Base-by-base conservation (phyloP, 2,329 filamentous ascomycete genomes). In the Colletotrichum gloeosporioides region DNA sequence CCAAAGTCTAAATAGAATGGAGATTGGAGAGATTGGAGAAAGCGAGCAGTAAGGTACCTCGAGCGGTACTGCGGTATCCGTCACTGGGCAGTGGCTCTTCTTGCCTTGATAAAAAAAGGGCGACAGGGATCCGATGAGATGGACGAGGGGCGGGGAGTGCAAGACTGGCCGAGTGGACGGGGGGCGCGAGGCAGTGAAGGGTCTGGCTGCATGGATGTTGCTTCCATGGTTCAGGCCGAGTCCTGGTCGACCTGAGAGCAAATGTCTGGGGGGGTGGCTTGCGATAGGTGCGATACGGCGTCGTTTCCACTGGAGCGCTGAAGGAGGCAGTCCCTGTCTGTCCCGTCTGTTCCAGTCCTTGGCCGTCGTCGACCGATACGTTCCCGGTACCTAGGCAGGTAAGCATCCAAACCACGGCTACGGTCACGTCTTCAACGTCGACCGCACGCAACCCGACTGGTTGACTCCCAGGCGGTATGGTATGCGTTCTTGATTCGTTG, bases 181-280 rank as follows among this genome's bases (percentile, higher is more conserved):
- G 59, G 66, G 69, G 69, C 55, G 57, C 57, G 73, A 73, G 69
- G 73, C 73, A 76, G 70, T 76, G 70, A 64, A 76, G 69, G 69
- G 73, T 59, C 73, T 64, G 73, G 32, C 49, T 64, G 39, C 73
- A 76, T 68, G 73, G 73, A 34, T 68, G 36, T 15, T 62, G 62
- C 32, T 39, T 64, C 62, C 34, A 18, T 44, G 62, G 62, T 36
- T 49, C 73, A 75, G 63, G 69, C 36, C 55, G 31, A 36, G 63
- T 62, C 69, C 69, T 49, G 36, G 69, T 64, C 53, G 44, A 53
- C 44, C n/a, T 53, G 44, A 53, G n/a, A 53, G 44, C 36, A 53
- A 49, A 12, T 64, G 62, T 57, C 66, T n/a, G 39, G 62, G 39
- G 39, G 62, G 53, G 62, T 72, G 53, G 53, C 62, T 67, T 72